Conservation (phyloP, 345 rosid species). For the Euphorbia peplus region DNA sequence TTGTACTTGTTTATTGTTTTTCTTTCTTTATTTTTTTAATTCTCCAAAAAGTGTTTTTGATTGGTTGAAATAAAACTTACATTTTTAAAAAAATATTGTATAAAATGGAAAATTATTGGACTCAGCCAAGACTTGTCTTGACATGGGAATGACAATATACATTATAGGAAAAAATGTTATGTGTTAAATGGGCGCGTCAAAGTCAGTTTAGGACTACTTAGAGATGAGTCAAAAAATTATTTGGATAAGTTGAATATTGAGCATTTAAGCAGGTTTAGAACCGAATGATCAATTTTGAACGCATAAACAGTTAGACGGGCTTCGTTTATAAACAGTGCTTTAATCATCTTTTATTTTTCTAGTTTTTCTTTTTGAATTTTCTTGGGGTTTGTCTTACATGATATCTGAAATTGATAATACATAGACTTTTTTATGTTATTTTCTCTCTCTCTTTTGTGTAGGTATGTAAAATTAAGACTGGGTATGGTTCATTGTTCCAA, state of each 20-base stretch:
- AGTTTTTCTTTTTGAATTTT: slow-evolving; percentile 31
- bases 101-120: slow-evolving; percentile 23
- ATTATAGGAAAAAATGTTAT: too few species aligned
- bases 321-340: too few species aligned
- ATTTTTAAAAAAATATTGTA: slow-evolving; percentile 16
- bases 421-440: slow-evolving; percentile 9
- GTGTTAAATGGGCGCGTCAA: too few species aligned
- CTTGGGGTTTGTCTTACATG: slow-evolving; percentile 41
- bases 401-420: slow-evolving; percentile 36
- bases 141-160: slow-evolving; percentile 34
- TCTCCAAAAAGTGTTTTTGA: background rate
- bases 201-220: too few species aligned
- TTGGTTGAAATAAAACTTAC: background rate
- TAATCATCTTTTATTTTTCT: too few species aligned
- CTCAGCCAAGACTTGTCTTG: slow-evolving; percentile 33
- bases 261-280: too few species aligned
- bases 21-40: background rate
- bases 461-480: slow-evolving; percentile 36
- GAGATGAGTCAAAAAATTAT: too few species aligned
- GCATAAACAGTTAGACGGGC: too few species aligned
- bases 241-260: too few species aligned
- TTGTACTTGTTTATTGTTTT: slow-evolving; percentile 29
- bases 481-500: slow-evolving; percentile 64
- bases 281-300: too few species aligned
- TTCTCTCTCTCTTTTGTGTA: slow-evolving; percentile 31